Evolutionary conservation across 768 basidiomycete genomes (phyloP), one percentile per base, ranked within the genome.

Genomic region (Gloeopeniophorella convolvens): DNA sequence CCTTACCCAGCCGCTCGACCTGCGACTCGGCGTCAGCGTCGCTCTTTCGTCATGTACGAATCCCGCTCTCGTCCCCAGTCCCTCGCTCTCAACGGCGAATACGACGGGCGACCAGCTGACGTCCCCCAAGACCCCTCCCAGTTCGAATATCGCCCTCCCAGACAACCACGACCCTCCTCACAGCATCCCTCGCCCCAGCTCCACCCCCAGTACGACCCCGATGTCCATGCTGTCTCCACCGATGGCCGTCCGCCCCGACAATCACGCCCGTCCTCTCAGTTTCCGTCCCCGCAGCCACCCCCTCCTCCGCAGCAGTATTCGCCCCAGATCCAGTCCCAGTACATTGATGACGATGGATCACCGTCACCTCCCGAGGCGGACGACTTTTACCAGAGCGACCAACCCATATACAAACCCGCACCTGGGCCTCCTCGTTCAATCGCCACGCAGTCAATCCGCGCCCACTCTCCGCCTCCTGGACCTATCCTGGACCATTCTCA

Each of bases 401-500:
- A 53, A 4, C 28, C 32, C 15, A 32, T 4, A n/a, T 57, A 47
- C 30, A 37, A 18, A 13, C 24, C 44, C 1, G 44, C 24, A 2
- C 15, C 45, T 3, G 49, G 50, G 10, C 54, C 57, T 36, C 42
- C 61, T 5, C 61, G 44, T n/a, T 77, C 77, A 4, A 63, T 72
- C 36, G 67, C 75, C 6, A 69, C 75, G 7, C 78, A 78, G 52
- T 83, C 83, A 16, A 64, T 80, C 51, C 78, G 83, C 26, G 78
- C 80, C 0, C 79, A 83, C 11, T 86, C 86, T 0, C 83, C 84
- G 0, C 74, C 82, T 24, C 71, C 72, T 8, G 82, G 74, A 2
- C 81, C 85, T 40, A 77, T 92, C 61, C 80, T 91, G 50, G 89
- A 92, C 72, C 89, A 91, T 59, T 90, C 92, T 33, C 93, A 97